A percentile compares a stretch with the other conserved stretches of the same genome.
phyloP scores from a whole-genome alignment of 371 early-diverging fungal species.

The Umbelopsis sp. region DNA sequence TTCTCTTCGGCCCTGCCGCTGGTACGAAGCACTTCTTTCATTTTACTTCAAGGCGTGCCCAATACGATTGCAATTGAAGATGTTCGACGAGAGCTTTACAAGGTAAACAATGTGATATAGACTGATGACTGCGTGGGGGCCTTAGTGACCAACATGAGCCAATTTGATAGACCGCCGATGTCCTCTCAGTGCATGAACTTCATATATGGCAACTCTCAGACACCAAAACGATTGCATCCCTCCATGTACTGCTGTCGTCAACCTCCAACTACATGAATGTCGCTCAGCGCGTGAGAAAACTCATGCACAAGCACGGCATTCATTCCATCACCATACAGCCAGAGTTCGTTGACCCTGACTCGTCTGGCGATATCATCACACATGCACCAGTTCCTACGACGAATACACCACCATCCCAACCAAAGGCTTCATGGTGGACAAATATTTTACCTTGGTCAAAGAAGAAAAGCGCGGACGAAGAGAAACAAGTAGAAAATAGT shows the following conservation, averaged over 20 bases:
- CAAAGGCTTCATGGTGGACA: neutral
- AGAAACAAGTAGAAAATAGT: neutral
- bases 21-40: slow-evolving; percentile 77
- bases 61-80: slow-evolving; percentile 63
- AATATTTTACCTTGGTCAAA: neutral
- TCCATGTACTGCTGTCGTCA: slow-evolving; percentile 76
- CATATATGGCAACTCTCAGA: slow-evolving; percentile 94
- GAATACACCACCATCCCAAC: neutral
- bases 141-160: slow-evolving; percentile 8
- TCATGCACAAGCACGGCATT: slow-evolving; percentile 80
- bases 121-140: neutral
- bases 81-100: slow-evolving; percentile 61
- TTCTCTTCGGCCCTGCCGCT: slow-evolving; percentile 18
- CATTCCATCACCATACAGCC: slow-evolving; percentile 92
- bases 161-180: slow-evolving; percentile 49
- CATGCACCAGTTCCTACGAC: neutral
- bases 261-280: slow-evolving; percentile 63
- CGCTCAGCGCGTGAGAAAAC: slow-evolving; percentile 67
- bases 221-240: slow-evolving; percentile 80
- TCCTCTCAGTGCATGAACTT: slow-evolving; percentile 86
- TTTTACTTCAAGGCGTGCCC: slow-evolving; percentile 90
- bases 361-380: neutral
- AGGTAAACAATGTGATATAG: slow-evolving; percentile 27
- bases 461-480: neutral
- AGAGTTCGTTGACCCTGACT: slow-evolving; percentile 65